Conservation (phyloP, 164 flowering plant species). For the Berberis thunbergii region DNA sequence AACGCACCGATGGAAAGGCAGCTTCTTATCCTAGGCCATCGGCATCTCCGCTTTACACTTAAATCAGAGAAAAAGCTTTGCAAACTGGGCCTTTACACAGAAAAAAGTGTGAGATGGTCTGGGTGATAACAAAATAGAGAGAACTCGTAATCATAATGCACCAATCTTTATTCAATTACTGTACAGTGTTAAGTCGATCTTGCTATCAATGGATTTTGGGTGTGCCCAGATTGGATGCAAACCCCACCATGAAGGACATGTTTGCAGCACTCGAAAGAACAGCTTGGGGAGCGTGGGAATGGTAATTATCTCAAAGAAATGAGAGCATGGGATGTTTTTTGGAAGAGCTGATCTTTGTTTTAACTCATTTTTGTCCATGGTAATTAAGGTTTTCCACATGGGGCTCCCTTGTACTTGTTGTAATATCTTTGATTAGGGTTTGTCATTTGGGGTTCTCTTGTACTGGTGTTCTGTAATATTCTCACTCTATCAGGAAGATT, state of each 20-base stretch:
- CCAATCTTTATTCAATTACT: not conserved
- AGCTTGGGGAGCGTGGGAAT: too few relatives aligned
- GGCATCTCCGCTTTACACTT: constrained; percentile 21
- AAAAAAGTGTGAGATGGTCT: not conserved
- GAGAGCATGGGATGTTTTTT: too few relatives aligned
- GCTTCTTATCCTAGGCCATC: constrained; percentile 41
- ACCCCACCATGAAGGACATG: not conserved
- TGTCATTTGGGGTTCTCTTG: too few relatives aligned
- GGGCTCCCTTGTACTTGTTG: too few relatives aligned
- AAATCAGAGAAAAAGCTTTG: not conserved
- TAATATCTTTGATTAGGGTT: too few relatives aligned
- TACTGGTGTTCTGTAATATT: too few relatives aligned
- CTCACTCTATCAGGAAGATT: too few relatives aligned
- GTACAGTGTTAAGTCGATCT: not conserved
- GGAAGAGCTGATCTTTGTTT: too few relatives aligned
- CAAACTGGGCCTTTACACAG: not conserved
- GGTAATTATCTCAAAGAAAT: too few relatives aligned
- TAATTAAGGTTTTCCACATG: too few relatives aligned
- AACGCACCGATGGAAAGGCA: constrained; percentile 10
- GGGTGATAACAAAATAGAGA: not conserved
- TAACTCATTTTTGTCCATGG: too few relatives aligned
- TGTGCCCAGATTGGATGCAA: not conserved
- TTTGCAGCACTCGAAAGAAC: too few relatives aligned
- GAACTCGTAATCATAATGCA: not conserved
- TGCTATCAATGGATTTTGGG: not conserved